Evolutionary conservation across 306 rosid genomes (phyloP).

Genomic region (Sicyos edulis): DNA sequence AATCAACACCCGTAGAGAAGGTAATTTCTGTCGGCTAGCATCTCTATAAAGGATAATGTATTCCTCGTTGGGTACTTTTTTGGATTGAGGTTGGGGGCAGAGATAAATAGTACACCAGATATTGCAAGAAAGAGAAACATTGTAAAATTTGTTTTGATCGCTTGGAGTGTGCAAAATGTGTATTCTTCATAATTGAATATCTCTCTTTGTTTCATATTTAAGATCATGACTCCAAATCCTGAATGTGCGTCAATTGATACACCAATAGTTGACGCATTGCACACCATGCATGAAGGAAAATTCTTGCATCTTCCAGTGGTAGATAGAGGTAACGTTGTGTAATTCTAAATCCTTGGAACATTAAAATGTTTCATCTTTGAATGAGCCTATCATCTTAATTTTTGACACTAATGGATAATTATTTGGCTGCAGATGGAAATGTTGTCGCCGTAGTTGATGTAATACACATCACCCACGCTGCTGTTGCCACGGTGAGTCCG

Average conservation of each 20-base stretch:
- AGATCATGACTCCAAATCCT: constrained; percentile 97
- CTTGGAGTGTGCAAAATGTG: not conserved
- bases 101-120: not conserved
- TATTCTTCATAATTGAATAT: constrained; percentile 3
- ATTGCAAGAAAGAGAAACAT: constrained; percentile 8
- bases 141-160: not conserved
- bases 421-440: constrained; percentile 63
- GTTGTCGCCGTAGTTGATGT: constrained; percentile 74
- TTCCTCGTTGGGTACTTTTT: not conserved
- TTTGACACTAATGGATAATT: constrained; percentile 29
- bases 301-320: constrained; percentile 87
- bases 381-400: not conserved
- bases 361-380: constrained; percentile 14
- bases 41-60: not conserved
- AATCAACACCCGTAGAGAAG: constrained; percentile 76
- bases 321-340: constrained; percentile 54
- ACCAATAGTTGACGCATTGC: constrained; percentile 92
- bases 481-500: constrained; percentile 77
- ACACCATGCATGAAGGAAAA: constrained; percentile 85
- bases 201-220: constrained; percentile 24
- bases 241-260: constrained; percentile 74
- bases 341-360: not conserved
- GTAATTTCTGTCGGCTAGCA: constrained; percentile 33
- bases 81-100: constrained; percentile 3
- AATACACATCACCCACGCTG: constrained; percentile 84